These are phyloP conservation scores for Termitomyces sp. DNA, from an alignment of 768 basidiomycete genomes.

Conservation along the genomic window DNA sequence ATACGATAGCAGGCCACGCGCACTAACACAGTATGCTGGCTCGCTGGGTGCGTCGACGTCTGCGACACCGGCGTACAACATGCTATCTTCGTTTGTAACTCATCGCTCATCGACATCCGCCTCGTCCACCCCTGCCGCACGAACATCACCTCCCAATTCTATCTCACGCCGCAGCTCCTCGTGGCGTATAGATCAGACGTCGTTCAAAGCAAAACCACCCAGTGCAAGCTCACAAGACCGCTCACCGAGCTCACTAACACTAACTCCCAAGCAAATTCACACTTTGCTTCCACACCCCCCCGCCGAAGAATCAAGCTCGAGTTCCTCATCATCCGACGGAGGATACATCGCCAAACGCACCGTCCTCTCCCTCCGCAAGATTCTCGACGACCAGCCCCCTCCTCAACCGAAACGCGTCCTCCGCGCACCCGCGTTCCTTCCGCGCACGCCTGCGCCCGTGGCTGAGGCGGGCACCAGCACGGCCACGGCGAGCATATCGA, in stretches of 20 bases:
- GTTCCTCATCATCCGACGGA: slow-evolving; percentile 40
- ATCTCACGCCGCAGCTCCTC: neutral
- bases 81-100: slow-evolving; percentile 53
- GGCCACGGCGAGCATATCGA: slow-evolving; percentile 73
- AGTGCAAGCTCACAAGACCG: slow-evolving; percentile 7
- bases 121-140: slow-evolving; percentile 8
- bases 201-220: slow-evolving; percentile 10
- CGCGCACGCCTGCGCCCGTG: slow-evolving; percentile 45
- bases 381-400: slow-evolving; percentile 52
- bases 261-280: slow-evolving; percentile 21
- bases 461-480: slow-evolving; percentile 58
- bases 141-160: neutral
- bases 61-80: slow-evolving; percentile 52
- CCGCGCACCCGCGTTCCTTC: slow-evolving; percentile 31
- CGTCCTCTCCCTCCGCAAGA: slow-evolving; percentile 61
- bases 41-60: slow-evolving; percentile 36
- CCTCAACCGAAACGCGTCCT: slow-evolving; percentile 8
- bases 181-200: too few species aligned
- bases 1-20: slow-evolving; percentile 40
- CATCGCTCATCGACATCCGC: slow-evolving; percentile 20
- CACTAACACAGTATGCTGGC: slow-evolving; percentile 69
- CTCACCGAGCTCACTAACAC: slow-evolving; percentile 19
- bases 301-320: slow-evolving; percentile 46
- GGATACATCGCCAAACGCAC: slow-evolving; percentile 57
- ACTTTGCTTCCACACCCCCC: slow-evolving; percentile 25